These are phyloP conservation scores for Ceratobasidium sp. DNA, from an alignment of 1,284 basidiomycete species.

Conservation along the genomic window DNA sequence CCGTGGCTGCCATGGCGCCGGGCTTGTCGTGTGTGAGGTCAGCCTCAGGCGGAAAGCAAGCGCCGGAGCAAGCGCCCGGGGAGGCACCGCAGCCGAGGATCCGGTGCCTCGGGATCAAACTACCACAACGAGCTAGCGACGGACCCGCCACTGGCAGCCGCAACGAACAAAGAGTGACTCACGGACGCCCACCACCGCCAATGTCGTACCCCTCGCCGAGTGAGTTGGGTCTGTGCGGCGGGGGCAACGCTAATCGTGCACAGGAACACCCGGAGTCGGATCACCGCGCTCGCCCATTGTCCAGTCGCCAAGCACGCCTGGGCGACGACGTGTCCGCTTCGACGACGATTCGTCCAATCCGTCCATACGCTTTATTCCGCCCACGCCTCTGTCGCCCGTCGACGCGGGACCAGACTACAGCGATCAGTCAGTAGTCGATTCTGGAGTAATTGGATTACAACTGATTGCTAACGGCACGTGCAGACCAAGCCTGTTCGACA, in stretches of 20 bases:
- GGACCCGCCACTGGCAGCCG: neutral
- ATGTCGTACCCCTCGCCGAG: conserved; percentile 40
- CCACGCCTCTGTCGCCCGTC: conserved; percentile 22
- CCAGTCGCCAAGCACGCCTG: conserved; percentile 28
- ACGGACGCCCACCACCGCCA: neutral
- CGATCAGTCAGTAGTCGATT: conserved; percentile 12
- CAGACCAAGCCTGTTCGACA: conserved; percentile 43
- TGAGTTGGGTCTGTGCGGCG: neutral
- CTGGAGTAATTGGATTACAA: conserved; percentile 20
- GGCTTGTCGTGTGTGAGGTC: no score
- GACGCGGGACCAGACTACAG: conserved; percentile 15
- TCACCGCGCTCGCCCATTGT: conserved; percentile 32
- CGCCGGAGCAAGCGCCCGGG: conserved; percentile 23
- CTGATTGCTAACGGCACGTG: conserved; percentile 42
- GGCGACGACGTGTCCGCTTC: conserved; percentile 29
- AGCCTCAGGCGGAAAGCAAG: no score
- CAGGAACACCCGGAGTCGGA: conserved; percentile 17
- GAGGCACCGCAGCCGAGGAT: neutral
- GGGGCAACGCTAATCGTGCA: neutral
- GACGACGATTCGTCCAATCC: conserved; percentile 29
- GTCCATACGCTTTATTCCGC: conserved; percentile 36
- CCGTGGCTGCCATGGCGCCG: no score
- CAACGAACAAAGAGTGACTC: conserved; percentile 9
- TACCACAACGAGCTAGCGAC: conserved; percentile 9
- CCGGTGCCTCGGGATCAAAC: conserved; percentile 9